A percentile compares a stretch with the other conserved stretches of the same genome.
Evolutionary conservation across 1,284 basidiomycete genomes (phyloP).

Genomic region (Pseudozyma sp.): DNA sequence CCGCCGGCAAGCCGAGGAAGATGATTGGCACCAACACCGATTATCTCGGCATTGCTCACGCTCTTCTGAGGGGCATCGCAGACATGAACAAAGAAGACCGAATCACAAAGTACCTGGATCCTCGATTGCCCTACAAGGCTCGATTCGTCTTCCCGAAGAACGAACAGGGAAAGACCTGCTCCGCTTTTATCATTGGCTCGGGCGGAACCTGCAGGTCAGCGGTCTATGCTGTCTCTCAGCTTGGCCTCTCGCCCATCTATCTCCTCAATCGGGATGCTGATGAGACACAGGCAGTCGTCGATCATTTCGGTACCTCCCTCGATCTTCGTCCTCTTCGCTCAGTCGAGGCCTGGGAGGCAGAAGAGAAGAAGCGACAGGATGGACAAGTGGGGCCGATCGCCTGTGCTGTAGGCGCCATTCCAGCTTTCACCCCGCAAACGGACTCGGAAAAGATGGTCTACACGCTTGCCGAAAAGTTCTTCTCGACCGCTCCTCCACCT

Average conservation of each 20-base stretch:
- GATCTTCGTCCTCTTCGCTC: slow-evolving; percentile 45
- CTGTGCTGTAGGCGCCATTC: slow-evolving; percentile 64
- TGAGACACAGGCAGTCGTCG: slow-evolving; percentile 45
- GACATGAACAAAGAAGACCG: slow-evolving; percentile 25
- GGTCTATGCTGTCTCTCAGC: slow-evolving; percentile 46
- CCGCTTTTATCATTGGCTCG: slow-evolving; percentile 57
- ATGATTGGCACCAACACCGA: slow-evolving; percentile 61
- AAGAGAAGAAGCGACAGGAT: slow-evolving; percentile 21
- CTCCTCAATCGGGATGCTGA: slow-evolving; percentile 48
- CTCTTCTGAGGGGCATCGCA: slow-evolving; percentile 40
- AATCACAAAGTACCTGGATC: slow-evolving; percentile 34
- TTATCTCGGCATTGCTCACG: slow-evolving; percentile 53
- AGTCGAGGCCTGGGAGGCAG: slow-evolving; percentile 33
- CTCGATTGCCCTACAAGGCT: slow-evolving; percentile 16
- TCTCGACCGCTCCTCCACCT: slow-evolving; percentile 9
- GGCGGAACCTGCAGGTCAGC: slow-evolving; percentile 54
- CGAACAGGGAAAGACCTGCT: slow-evolving; percentile 27
- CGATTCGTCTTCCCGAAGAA: slow-evolving; percentile 35
- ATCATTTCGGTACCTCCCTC: slow-evolving; percentile 43
- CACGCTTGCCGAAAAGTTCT: slow-evolving; percentile 52
- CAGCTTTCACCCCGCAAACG: slow-evolving; percentile 58
- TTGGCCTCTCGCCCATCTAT: slow-evolving; percentile 51
- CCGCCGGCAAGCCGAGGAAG: slow-evolving; percentile 23
- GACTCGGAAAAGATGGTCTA: slow-evolving; percentile 66
- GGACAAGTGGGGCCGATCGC: slow-evolving; percentile 49